Evolutionary conservation across 768 basidiomycete species (phyloP).

Genomic region (Cyathus striatus): DNA sequence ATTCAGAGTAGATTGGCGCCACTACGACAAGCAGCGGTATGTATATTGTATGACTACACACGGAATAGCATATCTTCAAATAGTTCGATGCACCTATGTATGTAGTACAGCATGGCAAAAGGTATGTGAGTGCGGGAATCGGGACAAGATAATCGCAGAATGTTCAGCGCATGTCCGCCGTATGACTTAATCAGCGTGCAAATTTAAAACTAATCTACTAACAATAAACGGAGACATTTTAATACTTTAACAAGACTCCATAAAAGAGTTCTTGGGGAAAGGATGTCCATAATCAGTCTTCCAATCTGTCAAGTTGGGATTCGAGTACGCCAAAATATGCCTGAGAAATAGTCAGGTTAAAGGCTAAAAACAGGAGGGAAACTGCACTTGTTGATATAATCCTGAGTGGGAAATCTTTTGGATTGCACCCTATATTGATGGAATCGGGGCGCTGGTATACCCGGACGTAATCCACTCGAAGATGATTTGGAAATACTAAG

Average conservation of each 20-base stretch:
- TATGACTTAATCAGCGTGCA: too few species aligned
- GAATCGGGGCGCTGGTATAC: slow-evolving; percentile 59
- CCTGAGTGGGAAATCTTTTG: slow-evolving; percentile 54
- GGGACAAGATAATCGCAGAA: too few species aligned
- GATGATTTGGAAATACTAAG: slow-evolving; percentile 55
- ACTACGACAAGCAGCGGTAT: neutral
- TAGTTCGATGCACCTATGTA: too few species aligned
- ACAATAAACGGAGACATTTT: too few species aligned
- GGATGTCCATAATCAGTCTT: slow-evolving; percentile 37
- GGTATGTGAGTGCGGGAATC: neutral
- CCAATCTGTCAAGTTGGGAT: slow-evolving; percentile 50
- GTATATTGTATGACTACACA: neutral
- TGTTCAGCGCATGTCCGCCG: too few species aligned
- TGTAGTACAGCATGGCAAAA: neutral
- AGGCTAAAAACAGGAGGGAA: neutral
- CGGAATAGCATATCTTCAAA: too few species aligned
- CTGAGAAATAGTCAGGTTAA: slow-evolving; percentile 10
- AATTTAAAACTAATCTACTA: too few species aligned
- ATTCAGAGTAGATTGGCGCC: neutral
- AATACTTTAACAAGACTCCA: slow-evolving; percentile 19
- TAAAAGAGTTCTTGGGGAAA: slow-evolving; percentile 51
- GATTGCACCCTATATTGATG: slow-evolving; percentile 67
- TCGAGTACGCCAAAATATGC: slow-evolving; percentile 63
- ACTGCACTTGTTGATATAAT: slow-evolving; percentile 57
- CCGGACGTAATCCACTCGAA: slow-evolving; percentile 42